Base-by-base conservation (phyloP, 202 grass and related monocot genomes). In the Cymbopogon flexuosus region DNA sequence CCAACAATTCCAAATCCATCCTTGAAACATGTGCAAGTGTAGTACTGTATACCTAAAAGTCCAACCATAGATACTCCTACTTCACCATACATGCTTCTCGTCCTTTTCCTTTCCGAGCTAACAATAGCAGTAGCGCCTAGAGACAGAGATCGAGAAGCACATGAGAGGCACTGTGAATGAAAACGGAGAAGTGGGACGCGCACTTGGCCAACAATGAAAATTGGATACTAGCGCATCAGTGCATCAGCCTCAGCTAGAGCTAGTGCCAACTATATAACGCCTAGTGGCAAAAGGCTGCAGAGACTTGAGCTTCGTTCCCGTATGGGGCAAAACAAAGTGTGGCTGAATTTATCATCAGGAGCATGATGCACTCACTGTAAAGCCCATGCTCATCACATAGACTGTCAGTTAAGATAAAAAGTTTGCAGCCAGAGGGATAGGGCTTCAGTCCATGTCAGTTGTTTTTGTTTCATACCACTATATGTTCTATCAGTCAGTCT, bases 371-470 rank as follows among this genome's bases (percentile, higher is more conserved):
- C 71, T 35, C 62, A 35, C 71, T 35, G 40, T 35, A 65, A 54
- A 39, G 60, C 33, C 2, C 29, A 27, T 72, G 40, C 37, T 35
- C 19, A 62, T 13, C 60, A 62, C n/a, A 46, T 65, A 68, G 62
- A 31, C 49, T 69, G 63, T 30, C 56, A 23, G 63, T 62, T 21
- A 31, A 61, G 34, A 72, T 79, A 68, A 31, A 78, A 78, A 31
- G 22, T n/a, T 61, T 84, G 68, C 68, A 36, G 42, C 83, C 43
- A 58, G 2, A 58, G 2, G 1, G 60, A 80, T 45, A 80, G 59
- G 4, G 8, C 43, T 35, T 43, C 5, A 54, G 76, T 46, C 60
- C 24, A 18, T 65, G 27, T 79, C 69, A 73, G 2, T 18, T 57
- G 67, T 58, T 73, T 40, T 59, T 12, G 59, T 65, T 85, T 79